phyloP scores from a whole-genome alignment of 495 filamentous ascomycete genomes.

The Penicilliopsis zonata region DNA sequence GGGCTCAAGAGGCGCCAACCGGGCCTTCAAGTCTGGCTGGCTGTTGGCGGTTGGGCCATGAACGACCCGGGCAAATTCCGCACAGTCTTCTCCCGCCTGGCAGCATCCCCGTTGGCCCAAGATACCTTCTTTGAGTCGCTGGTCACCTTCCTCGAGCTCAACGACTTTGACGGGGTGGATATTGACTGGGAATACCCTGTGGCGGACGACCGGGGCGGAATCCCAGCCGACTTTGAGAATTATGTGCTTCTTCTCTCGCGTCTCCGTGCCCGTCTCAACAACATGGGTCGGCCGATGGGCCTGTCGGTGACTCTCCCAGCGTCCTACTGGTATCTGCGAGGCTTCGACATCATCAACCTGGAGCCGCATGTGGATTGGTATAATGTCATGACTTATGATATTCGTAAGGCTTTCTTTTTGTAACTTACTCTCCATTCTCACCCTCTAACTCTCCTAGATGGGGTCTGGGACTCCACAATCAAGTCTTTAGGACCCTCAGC shows the following conservation, averaged over 20 bases:
- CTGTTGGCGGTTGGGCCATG: slow-evolving; percentile 33
- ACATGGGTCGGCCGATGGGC: slow-evolving; percentile 17
- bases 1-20: slow-evolving; percentile 17
- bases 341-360: slow-evolving; percentile 30
- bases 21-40: slow-evolving; percentile 24
- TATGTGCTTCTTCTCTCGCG: slow-evolving; percentile 29
- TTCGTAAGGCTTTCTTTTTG: too few relatives aligned
- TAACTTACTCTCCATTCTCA: too few relatives aligned
- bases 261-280: slow-evolving; percentile 20
- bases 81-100: slow-evolving; percentile 19
- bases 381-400: slow-evolving; percentile 37
- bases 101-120: slow-evolving; percentile 15
- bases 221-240: slow-evolving; percentile 24
- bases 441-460: too few relatives aligned
- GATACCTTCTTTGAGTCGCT: slow-evolving; percentile 31
- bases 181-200: slow-evolving; percentile 46
- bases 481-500: slow-evolving; percentile 11
- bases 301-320: slow-evolving; percentile 26
- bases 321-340: slow-evolving; percentile 30
- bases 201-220: slow-evolving; percentile 24
- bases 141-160: slow-evolving; percentile 26
- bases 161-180: slow-evolving; percentile 44
- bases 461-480: slow-evolving; percentile 7
- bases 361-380: slow-evolving; percentile 33
- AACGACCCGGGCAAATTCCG: slow-evolving; percentile 14